Conservation (phyloP, 1,284 basidiomycete genomes). For the Fomitopsis pinicola region DNA sequence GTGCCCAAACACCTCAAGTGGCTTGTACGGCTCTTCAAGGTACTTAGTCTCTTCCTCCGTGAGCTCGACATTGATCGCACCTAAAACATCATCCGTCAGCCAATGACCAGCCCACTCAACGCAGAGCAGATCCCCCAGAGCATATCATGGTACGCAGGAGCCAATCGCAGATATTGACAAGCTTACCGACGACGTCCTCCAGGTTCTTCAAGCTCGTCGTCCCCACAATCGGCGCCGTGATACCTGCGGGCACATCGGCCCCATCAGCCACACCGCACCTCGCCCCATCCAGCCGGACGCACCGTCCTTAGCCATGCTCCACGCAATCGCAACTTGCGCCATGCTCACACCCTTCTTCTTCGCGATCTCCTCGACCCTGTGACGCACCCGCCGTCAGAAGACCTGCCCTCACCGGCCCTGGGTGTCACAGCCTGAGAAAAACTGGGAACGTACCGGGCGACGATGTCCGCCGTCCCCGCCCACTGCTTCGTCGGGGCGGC, state of each 20-base stretch:
- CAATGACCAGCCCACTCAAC: no score
- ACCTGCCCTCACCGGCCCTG: not conserved
- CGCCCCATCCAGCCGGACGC: slow-evolving; percentile 10
- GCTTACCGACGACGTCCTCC: slow-evolving; percentile 42
- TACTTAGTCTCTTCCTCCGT: slow-evolving; percentile 15
- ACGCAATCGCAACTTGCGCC: slow-evolving; percentile 43
- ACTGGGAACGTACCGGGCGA: slow-evolving; percentile 8
- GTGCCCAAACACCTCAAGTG: slow-evolving; percentile 17
- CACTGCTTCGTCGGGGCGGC: slow-evolving; percentile 18
- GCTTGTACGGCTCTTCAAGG: slow-evolving; percentile 18
- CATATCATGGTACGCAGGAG: no score
- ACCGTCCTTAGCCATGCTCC: slow-evolving; percentile 22
- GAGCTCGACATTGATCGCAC: slow-evolving; percentile 25
- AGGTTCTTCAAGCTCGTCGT: slow-evolving; percentile 47
- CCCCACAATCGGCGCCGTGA: slow-evolving; percentile 52
- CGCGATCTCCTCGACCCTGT: slow-evolving; percentile 40
- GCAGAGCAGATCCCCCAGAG: no score
- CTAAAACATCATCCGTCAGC: not conserved
- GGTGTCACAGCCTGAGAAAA: no score
- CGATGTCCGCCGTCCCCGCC: slow-evolving; percentile 9
- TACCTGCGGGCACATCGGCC: slow-evolving; percentile 19
- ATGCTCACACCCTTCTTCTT: slow-evolving; percentile 29
- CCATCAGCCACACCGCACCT: not conserved
- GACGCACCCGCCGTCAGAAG: not conserved
- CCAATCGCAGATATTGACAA: no score